Base-by-base conservation (phyloP, 2,329 filamentous ascomycete species). In the Colletotrichum filicis region DNA sequence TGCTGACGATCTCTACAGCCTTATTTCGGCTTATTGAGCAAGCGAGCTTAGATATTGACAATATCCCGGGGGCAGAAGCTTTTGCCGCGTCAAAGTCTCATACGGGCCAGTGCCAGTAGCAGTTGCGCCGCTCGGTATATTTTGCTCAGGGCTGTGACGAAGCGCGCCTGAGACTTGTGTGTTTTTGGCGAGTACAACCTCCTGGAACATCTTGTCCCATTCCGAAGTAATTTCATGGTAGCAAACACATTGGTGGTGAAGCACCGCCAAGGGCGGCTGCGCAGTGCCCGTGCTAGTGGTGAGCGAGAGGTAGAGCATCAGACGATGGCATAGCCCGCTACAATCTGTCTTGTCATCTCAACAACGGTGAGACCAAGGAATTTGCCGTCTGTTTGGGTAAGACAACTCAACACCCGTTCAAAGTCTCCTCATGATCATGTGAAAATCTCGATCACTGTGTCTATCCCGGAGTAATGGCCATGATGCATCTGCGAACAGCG, bases 1-100 rank as follows among this genome's bases (percentile, higher is more conserved):
- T 68, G 28, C 42, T 61, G 59, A 56, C 66, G 55, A 73, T 73
- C 66, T 56, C 56, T 19, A 65, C 26, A 70, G 70, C 66, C 70
- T 53, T 73, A 61, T 52, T 64, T 60, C 26, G 26, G 28, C 26
- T 42, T 30, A 30, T 53, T 56, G 30, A 37, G 49, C 32, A 11
- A n/a, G 35, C 55, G 46, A 56, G n/a, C 32, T 69, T 42, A 9
- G n/a, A 55, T 26, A 19, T n/a, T 30, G 30, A 24, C 56, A 70
- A 60, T 28, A 65, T 30, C 28, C 49, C 19, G 24, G 24, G 35
- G 57, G 26, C 19, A 12, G 60, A 52, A 61, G 70, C 66, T 70
- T 68, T 53, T 14, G 56, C 55, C 46, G 46, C 56, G 46, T 30
- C 4, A n/a, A 58, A 59, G 61, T 70, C 61, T 70, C 61, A 55